These are phyloP conservation scores for Rutstroemia sp. DNA, from an alignment of 2,329 filamentous ascomycete species.

Conservation along the genomic window DNA sequence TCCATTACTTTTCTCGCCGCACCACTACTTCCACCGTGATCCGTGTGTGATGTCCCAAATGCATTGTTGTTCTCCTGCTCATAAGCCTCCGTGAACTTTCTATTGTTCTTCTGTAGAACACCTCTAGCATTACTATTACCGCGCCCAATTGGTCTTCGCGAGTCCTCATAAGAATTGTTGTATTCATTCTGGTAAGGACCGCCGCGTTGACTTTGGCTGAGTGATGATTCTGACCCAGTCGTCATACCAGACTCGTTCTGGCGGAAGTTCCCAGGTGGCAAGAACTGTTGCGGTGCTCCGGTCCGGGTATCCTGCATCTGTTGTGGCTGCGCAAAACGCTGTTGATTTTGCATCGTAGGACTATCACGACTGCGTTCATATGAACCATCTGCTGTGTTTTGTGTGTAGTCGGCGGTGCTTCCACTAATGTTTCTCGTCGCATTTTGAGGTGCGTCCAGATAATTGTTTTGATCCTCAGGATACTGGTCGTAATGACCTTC, in stretches of 20 bases:
- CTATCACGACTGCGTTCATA: conserved; percentile 25
- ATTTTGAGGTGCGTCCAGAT: conserved; percentile 19
- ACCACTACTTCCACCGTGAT: conserved; percentile 70
- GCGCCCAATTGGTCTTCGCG: conserved; percentile 19
- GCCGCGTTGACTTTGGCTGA: conserved; percentile 19
- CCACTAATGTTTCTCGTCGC: conserved; percentile 20
- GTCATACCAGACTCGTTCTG: conserved; percentile 23
- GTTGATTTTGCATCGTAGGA: conserved; percentile 33
- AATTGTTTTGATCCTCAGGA: conserved; percentile 20
- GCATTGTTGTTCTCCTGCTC: conserved; percentile 63
- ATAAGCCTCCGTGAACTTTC: conserved; percentile 81
- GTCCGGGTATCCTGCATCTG: conserved; percentile 22
- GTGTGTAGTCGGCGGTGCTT: conserved; percentile 14
- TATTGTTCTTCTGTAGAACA: conserved; percentile 76
- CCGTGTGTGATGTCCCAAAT: conserved; percentile 48
- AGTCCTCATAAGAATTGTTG: conserved; percentile 17
- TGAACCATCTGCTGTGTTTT: conserved; percentile 18
- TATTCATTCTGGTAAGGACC: conserved; percentile 16
- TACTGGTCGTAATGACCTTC: conserved; percentile 20
- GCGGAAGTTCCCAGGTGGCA: conserved; percentile 25
- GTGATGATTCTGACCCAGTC: conserved; percentile 27
- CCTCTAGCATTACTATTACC: conserved; percentile 29
- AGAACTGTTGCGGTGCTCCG: conserved; percentile 19
- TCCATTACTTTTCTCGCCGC: conserved; percentile 95
- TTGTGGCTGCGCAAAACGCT: conserved; percentile 35